These are phyloP conservation scores for Cytospora leucostoma DNA, from an alignment of 2,329 filamentous ascomycete species.

Conservation along the genomic window DNA sequence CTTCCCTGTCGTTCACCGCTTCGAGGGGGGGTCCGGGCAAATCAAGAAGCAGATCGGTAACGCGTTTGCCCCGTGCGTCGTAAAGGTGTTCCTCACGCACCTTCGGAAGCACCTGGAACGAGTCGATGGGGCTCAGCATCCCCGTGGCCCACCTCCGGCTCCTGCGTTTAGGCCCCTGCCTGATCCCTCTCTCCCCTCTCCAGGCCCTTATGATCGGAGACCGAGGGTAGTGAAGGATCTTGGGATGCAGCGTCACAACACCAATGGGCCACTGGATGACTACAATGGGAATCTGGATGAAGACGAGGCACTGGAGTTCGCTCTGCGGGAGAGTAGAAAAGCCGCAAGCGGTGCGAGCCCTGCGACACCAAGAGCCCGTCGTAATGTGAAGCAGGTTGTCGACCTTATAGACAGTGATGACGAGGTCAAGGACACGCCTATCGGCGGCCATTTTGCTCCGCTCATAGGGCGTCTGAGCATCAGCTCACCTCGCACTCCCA, in stretches of 20 bases:
- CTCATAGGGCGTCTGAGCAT: constrained; percentile 14
- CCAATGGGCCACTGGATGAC: neutral
- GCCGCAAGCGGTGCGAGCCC: neutral
- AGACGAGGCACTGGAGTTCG: constrained; percentile 4
- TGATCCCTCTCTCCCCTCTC: neutral
- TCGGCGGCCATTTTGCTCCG: neutral
- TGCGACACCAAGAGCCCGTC: neutral
- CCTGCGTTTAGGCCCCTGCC: neutral
- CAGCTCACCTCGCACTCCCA: neutral
- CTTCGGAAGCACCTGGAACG: constrained; percentile 48
- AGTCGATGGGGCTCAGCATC: constrained; percentile 41
- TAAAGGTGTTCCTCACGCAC: constrained; percentile 51
- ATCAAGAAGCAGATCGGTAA: constrained; percentile 73
- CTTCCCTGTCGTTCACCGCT: constrained; percentile 64
- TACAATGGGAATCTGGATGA: neutral
- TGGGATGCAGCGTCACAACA: neutral
- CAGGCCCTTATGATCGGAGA: neutral
- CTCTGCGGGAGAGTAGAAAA: constrained; percentile 7
- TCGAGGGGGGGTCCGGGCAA: constrained; percentile 42
- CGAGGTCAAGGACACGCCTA: neutral
- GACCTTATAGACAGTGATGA: neutral
- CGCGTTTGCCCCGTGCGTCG: constrained; percentile 67
- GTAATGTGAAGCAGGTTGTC: neutral
- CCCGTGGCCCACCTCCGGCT: neutral
- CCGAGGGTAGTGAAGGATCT: neutral